Base-by-base conservation (phyloP, 805 yeast species). In the Isabelozyma heimii region DNA sequence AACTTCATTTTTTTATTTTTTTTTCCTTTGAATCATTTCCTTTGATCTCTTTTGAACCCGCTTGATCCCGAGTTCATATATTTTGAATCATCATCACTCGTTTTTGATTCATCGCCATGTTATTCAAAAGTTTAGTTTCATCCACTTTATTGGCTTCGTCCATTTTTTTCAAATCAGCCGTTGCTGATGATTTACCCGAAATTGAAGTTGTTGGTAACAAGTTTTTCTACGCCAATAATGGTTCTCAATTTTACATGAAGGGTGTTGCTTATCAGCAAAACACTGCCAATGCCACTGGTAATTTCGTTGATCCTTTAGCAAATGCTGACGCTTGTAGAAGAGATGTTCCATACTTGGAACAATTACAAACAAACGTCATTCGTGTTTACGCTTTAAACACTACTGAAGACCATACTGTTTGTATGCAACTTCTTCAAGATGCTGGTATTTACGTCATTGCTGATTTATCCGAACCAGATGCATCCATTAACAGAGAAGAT, bases 381-480 rank as follows among this genome's bases (percentile, higher is more conserved):
- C 79, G 92, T 73, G 91, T 87, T 35, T 87, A 87, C 62, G 90
- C 92, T 41, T 70, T 87, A 47, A 81, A 87, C 72, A 72, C 77
- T n/a, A 61, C 79, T 39, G 59, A 72, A 52, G 88, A 86, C 65
- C 94, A 87, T 69, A 66, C 79, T 46, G 77, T 76, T 45, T 87
- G 94, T 78, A 83, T 87, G 90, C 44, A 70, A 30, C 67, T 81
- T 56, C 73, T 87, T 57, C 73, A 76, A 52, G 88, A 87, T 24
- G 95, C 92, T 48, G 97, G 97, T 46, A 91, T 94, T 59, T 94
- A 94, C 64, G 89, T 92, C 28, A 72, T 94, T 60, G 85, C 96
- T 39, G 99, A 94, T 71, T 79, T 94, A 58, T 83, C 96, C 24
- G 81, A 84, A 65, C 92, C 92, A 55, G 73, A 68, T 47, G 50